A percentile compares a stretch with the other conserved stretches of the same genome.
Evolutionary conservation across 352 stramenopile species (phyloP).

Genomic region (Blastocystis sp.): DNA sequence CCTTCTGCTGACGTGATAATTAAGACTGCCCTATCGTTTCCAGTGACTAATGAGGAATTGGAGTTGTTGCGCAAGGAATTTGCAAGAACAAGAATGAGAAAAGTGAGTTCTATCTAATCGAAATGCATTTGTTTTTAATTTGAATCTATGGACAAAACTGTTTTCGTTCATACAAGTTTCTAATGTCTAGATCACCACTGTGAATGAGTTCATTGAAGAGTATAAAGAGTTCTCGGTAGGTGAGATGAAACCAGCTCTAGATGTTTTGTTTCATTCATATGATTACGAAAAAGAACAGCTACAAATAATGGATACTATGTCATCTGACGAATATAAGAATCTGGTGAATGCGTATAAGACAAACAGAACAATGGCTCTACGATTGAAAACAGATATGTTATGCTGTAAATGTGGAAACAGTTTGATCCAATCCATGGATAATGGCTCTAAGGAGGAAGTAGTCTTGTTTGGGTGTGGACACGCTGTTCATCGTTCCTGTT

Average conservation of each 20-base stretch:
- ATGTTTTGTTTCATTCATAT: constrained; percentile 25
- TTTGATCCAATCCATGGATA: constrained; percentile 36
- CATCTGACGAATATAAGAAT: constrained; percentile 17
- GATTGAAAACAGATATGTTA: neutral
- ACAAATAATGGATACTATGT: constrained; percentile 23
- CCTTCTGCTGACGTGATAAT: constrained; percentile 30
- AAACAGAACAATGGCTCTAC: constrained; percentile 27
- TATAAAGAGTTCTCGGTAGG: constrained; percentile 37
- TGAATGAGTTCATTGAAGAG: constrained; percentile 30
- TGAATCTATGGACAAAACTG: neutral
- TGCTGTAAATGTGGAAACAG: constrained; percentile 17
- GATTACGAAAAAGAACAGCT: constrained; percentile 32
- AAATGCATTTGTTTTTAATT: constrained; percentile 3
- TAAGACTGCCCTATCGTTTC: neutral
- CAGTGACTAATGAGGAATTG: constrained; percentile 12
- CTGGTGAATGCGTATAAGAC: constrained; percentile 1
- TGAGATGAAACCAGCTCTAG: constrained; percentile 36
- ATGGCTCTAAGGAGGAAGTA: constrained; percentile 37
- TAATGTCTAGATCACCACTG: neutral
- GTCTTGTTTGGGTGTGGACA: constrained; percentile 44
- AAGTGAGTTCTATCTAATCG: neutral
- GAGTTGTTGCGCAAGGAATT: constrained; percentile 27
- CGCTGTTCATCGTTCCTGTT: neutral
- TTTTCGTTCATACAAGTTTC: neutral
- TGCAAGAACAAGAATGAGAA: constrained; percentile 17